Percentiles rank a stretch among this genome's conserved stretches.
phyloP scores from a whole-genome alignment of 73 alveolate genomes.

The Tetrahymena thermophila region DNA sequence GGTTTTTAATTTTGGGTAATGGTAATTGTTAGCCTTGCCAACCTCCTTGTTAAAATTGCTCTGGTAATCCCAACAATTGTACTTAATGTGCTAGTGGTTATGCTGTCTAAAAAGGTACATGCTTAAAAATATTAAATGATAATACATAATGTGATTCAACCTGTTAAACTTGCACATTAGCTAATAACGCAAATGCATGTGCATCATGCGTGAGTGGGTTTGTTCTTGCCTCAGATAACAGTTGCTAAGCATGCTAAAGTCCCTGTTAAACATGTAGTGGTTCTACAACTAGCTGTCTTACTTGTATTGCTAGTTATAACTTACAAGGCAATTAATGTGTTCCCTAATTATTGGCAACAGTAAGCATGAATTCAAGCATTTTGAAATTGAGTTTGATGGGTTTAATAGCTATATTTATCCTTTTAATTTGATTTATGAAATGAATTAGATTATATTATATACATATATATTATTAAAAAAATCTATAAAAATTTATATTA shows the following conservation, averaged over 20 bases:
- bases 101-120: background rate
- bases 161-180: background rate
- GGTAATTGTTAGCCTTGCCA: background rate
- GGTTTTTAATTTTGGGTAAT: background rate
- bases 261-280: background rate
- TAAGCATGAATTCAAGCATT: background rate
- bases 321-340: background rate
- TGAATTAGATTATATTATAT: too few relatives aligned
- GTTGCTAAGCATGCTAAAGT: background rate
- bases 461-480: too few relatives aligned
- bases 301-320: background rate
- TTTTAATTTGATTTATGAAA: background rate
- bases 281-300: background rate
- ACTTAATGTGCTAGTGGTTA: background rate
- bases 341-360: background rate
- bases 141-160: background rate
- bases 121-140: background rate
- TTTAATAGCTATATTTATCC: background rate
- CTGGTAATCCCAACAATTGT: background rate
- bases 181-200: background rate
- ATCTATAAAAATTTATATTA: background rate
- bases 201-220: background rate
- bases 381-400: background rate
- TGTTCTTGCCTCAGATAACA: background rate
- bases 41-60: background rate